Percentiles rank a stretch among this genome's conserved stretches.
phyloP scores from a whole-genome alignment of 140 eudicot species.

The Senecio squalidus region DNA sequence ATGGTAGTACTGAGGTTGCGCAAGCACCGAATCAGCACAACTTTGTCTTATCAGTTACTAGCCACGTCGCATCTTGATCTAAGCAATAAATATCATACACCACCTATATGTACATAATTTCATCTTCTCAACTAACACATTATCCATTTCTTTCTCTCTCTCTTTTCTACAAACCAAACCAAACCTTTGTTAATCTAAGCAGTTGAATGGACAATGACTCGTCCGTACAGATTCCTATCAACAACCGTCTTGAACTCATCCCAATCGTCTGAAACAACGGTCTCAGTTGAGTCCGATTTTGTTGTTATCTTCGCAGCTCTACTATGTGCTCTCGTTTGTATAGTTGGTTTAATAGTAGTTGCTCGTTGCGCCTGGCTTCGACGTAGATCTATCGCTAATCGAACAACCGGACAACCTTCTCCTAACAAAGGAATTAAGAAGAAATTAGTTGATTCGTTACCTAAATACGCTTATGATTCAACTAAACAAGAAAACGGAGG shows the following conservation, averaged over 20 bases:
- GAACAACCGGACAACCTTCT: not conserved
- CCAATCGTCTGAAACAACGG: slow-evolving; percentile 14
- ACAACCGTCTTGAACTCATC: not conserved
- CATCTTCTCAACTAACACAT: not conserved
- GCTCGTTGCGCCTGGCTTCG: slow-evolving; percentile 29
- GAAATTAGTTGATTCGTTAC: not conserved
- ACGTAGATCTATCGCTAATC: slow-evolving; percentile 4
- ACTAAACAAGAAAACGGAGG: not conserved
- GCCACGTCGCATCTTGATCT: too few species aligned
- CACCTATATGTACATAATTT: too few species aligned
- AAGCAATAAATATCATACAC: too few species aligned
- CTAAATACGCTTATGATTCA: slow-evolving; percentile 1
- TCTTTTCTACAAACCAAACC: not conserved
- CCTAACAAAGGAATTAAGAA: slow-evolving; percentile 9
- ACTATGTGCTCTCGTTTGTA: slow-evolving; percentile 15
- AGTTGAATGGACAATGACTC: slow-evolving; percentile 26
- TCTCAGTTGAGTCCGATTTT: slow-evolving; percentile 15
- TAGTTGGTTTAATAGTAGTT: slow-evolving; percentile 10
- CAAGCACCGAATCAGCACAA: too few species aligned
- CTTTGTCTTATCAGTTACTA: too few species aligned
- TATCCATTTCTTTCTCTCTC: not conserved
- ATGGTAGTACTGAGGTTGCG: too few species aligned
- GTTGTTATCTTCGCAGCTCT: slow-evolving; percentile 17
- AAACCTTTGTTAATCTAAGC: not conserved
- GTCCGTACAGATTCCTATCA: slow-evolving; percentile 28